Percentiles rank a stretch among this genome's conserved stretches.
Evolutionary conservation across 345 rosid genomes (phyloP).

Genomic region (Salix koriyanagi): DNA sequence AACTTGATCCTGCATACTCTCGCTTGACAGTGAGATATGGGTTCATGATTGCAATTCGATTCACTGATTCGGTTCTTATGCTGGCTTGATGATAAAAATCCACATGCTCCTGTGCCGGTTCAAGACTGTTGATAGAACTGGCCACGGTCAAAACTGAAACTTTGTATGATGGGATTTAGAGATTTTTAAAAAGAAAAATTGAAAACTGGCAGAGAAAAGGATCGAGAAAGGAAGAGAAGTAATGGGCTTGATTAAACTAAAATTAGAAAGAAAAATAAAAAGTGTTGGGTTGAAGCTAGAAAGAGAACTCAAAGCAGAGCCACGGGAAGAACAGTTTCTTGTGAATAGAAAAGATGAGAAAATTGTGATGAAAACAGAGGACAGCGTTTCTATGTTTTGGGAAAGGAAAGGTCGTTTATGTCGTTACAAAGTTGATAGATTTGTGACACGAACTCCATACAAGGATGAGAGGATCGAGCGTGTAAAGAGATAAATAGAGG

Average conservation of each 20-base stretch:
- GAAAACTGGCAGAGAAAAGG: not conserved
- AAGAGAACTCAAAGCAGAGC: not conserved
- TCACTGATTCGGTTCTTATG: not conserved
- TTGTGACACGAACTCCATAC: too few relatives aligned
- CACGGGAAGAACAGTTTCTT: not conserved
- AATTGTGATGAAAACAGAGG: not conserved
- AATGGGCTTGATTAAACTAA: not conserved
- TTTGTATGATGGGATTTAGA: not conserved
- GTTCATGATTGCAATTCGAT: slow-evolving; percentile 32
- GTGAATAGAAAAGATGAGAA: too few relatives aligned
- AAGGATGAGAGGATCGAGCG: not conserved
- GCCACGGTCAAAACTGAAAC: not conserved
- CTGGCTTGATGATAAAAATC: not conserved
- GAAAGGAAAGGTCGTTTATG: slow-evolving; percentile 18
- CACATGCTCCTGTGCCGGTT: not conserved
- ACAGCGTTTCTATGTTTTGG: not conserved
- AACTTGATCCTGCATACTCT: slow-evolving; percentile 34
- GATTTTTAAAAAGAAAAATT: not conserved
- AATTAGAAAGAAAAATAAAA: not conserved
- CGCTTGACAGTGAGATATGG: slow-evolving; percentile 37
- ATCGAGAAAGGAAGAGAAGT: not conserved
- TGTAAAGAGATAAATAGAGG: slow-evolving; percentile 4
- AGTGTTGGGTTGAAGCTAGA: not conserved
- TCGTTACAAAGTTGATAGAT: slow-evolving; percentile 12
- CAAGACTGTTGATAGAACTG: not conserved